Evolutionary conservation across 176 grass and related monocot species (phyloP).

Genomic region (Carex littledalei): DNA sequence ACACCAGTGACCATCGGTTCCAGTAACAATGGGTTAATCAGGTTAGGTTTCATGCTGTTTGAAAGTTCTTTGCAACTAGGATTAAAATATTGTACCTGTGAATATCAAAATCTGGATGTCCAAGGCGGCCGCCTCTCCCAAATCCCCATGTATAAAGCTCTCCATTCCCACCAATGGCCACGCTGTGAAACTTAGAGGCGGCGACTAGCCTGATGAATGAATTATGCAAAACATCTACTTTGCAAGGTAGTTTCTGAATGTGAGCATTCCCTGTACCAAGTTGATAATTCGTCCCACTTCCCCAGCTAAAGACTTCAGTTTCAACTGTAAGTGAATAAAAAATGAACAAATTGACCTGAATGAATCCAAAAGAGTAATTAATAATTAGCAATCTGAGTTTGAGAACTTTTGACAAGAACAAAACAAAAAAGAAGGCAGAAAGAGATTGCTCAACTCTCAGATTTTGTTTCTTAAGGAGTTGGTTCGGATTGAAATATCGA

Average conservation of each 20-base stretch:
- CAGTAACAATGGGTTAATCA: neutral
- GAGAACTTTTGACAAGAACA: neutral
- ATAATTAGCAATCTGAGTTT: neutral
- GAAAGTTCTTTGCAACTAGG: neutral
- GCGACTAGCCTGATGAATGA: conserved; percentile 64
- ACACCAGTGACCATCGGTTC: neutral
- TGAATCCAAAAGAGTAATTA: neutral
- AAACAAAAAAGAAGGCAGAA: neutral
- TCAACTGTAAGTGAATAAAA: conserved; percentile 60
- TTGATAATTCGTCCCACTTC: conserved; percentile 98
- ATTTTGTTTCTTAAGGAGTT: neutral
- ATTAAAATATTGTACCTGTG: conserved; percentile 46
- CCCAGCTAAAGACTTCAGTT: conserved; percentile 95
- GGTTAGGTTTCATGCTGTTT: neutral
- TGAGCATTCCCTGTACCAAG: conserved; percentile 96
- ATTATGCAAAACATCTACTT: conserved; percentile 88
- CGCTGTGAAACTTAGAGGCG: conserved; percentile 95
- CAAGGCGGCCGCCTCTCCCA: conserved; percentile 89
- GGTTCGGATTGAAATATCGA: neutral
- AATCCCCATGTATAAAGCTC: conserved; percentile 98
- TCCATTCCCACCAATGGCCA: conserved; percentile 77
- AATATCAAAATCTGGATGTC: conserved; percentile 86
- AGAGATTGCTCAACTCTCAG: neutral
- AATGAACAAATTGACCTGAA: conserved; percentile 5
- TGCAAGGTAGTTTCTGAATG: conserved; percentile 96